Evolutionary conservation across 805 yeast species (phyloP), one percentile per base, ranked within the genome.

Genomic region (Scheffersomyces coipomensis): DNA sequence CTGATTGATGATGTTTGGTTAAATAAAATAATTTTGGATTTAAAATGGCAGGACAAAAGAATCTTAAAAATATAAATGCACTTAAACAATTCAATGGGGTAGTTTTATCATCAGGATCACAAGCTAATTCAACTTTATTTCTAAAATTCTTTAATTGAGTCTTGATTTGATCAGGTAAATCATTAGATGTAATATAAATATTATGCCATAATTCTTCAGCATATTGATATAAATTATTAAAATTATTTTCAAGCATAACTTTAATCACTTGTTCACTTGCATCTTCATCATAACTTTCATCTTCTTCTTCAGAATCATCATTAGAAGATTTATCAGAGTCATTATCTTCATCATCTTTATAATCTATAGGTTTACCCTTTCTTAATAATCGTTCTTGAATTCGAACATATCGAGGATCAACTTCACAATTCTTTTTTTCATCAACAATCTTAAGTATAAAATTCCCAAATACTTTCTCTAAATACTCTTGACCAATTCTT

Each of bases 11-110:
- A 26, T 76, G 71, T 37, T 77, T 73, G 0, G 88, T 78, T 35
- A 93, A 66, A 44, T 82, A 81, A 58, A 88, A 89, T 35, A 90
- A 60, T 52, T 88, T 88, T 0, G 99, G 99, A 52, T 88, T 90
- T 54, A 93, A 64, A 21, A 91, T 76, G 0, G 96, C 96, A 0
- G 99, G 98, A 52, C 97, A 60, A 39, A 60, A 60, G 42, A 69
- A 69, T 41, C 75, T 49, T 43, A 91, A 64, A 56, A 91, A 93
- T 10, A 91, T 65, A 52, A 93, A 86, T 1, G 96, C 89, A 16
- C 93, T 77, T 23, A 90, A 64, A 35, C 95, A 85, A 53, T 89
- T 84, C 42, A 84, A 66, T 0, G 88, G 75, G 1, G 75, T 69
- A 2, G 57, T 52, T 42, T 68, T 66, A 51, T 81, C 84, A 11